Evolutionary conservation across 257 asterid species (phyloP), one percentile per base, ranked within the genome.

Genomic region (Rubia yunnanensis): DNA sequence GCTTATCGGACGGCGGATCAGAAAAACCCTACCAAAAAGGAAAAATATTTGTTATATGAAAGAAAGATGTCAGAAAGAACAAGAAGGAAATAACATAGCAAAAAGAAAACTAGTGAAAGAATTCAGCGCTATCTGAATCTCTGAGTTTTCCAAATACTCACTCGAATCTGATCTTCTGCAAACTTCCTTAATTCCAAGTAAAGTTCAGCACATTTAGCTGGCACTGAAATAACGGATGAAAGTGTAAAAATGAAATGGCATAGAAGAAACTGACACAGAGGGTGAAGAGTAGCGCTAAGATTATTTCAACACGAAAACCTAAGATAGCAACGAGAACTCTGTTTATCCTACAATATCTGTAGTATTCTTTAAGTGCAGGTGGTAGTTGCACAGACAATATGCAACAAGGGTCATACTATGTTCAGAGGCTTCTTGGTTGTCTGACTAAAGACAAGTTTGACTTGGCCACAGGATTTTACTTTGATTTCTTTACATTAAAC

Each of bases 1-100:
- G 97, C 83, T 87, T 84, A 48, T 92, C 97, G 26, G 97, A 89
- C 53, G 76, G 82, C 63, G 97, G 99, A 75, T 92, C 99, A 26
- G 95, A 77, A 64, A 75, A 92, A 60, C 85, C 97, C 99, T 89
- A 76, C 10, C 36, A 57, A 41, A 54, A 54, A 68, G 65, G 18
- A 67, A 50, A 63, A 34, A 66, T 0, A 32, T 34, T 22, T 8
- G 41, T 23, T 38, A 28, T 20, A 70, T 1, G 5, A 32, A 60
- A 64, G 36, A n/a, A n/a, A 20, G 70, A 34, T 68, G 18, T 14
- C 35, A 36, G 17, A 70, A 13, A 58, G 8, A 22, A 46, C 60
- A 17, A 5, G n/a, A 58, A 10, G 24, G 49, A 71, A 41, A 31
- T 49, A 52, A 63, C n/a, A 17, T 57, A 23, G 23, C 28, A 2